Evolutionary conservation across 345 rosid genomes (phyloP).

Genomic region (Lepidium africanum): DNA sequence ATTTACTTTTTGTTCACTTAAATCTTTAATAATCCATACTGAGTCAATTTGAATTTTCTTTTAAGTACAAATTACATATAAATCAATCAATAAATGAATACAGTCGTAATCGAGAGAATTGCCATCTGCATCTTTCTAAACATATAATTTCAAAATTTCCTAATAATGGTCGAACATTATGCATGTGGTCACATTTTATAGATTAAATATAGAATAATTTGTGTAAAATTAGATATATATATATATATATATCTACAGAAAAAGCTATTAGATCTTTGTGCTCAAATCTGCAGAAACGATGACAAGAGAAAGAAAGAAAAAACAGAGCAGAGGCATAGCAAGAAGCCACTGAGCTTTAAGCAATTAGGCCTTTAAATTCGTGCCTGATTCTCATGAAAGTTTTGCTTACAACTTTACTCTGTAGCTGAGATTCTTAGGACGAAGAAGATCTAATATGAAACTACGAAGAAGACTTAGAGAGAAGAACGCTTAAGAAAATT

Average conservation of each 20-base stretch:
- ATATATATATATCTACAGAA: not conserved
- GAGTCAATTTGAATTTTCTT: not conserved
- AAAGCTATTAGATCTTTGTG: too few relatives aligned
- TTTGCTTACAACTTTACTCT: too few relatives aligned
- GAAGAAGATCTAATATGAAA: too few relatives aligned
- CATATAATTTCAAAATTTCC: not conserved
- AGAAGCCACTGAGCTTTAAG: too few relatives aligned
- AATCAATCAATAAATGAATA: constrained; percentile 5
- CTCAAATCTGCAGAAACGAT: too few relatives aligned
- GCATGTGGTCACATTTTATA: constrained; percentile 10
- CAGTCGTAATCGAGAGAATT: not conserved
- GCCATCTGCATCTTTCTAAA: constrained; percentile 2
- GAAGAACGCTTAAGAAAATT: too few relatives aligned
- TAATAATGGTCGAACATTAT: constrained; percentile 2
- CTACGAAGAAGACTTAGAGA: too few relatives aligned
- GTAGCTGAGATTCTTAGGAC: too few relatives aligned
- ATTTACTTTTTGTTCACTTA: not conserved
- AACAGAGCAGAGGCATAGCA: too few relatives aligned
- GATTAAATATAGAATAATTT: constrained; percentile 6
- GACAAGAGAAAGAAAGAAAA: too few relatives aligned
- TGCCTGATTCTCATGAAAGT: too few relatives aligned
- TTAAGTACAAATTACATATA: not conserved
- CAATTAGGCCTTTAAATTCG: too few relatives aligned
- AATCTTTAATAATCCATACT: not conserved
- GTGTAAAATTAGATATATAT: not conserved